These are phyloP conservation scores for Onygena corvina DNA, from an alignment of 2,329 filamentous ascomycete genomes.

Conservation along the genomic window DNA sequence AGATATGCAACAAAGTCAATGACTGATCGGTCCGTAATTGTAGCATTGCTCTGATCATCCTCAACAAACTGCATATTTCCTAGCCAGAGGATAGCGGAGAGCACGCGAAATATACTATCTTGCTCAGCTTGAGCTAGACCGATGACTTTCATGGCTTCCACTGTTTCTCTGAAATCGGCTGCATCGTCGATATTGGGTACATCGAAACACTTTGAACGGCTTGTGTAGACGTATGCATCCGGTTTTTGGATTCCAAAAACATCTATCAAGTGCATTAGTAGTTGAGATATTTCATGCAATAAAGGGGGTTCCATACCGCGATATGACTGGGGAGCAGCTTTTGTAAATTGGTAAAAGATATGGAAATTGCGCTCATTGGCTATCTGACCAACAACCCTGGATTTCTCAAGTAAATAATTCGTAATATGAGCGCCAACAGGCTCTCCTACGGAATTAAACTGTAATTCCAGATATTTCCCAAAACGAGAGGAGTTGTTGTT, in stretches of 20 bases:
- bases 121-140: constrained; percentile 79
- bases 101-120: constrained; percentile 91
- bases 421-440: constrained; percentile 95
- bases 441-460: constrained; percentile 85
- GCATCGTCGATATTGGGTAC: constrained; percentile 89
- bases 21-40: constrained; percentile 76
- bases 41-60: constrained; percentile 78
- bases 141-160: constrained; percentile 91
- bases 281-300: neutral
- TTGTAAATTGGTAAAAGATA: constrained; percentile 98
- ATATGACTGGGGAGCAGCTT: constrained; percentile 79
- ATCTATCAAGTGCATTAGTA: constrained; percentile 35
- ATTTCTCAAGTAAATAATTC: constrained; percentile 94
- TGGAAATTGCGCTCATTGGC: constrained; percentile 95
- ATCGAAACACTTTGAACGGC: constrained; percentile 84
- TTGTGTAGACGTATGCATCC: constrained; percentile 87
- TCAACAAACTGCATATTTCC: constrained; percentile 88
- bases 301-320: constrained; percentile 38
- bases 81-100: constrained; percentile 83
- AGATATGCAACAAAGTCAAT: constrained; percentile 92
- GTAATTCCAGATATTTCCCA: constrained; percentile 93
- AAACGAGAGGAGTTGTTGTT: constrained; percentile 99
- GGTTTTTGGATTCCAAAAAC: constrained; percentile 85
- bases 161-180: constrained; percentile 75
- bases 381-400: constrained; percentile 89